Evolutionary conservation across 2,329 filamentous ascomycete species (phyloP).

Genomic region (Trichophyton mentagrophytes): DNA sequence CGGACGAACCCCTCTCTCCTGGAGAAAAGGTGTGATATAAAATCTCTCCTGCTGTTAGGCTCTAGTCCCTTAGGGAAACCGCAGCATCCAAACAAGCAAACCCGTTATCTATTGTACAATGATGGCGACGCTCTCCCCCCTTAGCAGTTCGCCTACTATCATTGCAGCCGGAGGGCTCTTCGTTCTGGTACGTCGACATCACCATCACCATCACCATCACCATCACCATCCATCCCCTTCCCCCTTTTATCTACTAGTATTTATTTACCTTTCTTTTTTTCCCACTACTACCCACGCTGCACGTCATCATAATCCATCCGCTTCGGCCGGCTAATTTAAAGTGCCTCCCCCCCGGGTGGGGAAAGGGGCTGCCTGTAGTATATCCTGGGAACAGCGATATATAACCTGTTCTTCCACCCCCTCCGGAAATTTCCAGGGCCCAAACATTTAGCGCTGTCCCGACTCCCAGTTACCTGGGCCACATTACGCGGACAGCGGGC

Average conservation of each 20-base stretch:
- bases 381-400: neutral
- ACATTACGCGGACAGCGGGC: slow-evolving; percentile 6
- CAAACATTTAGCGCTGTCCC: slow-evolving; percentile 11
- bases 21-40: no score
- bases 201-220: no score
- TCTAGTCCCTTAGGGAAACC: no score
- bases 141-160: neutral
- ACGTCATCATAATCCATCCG: neutral
- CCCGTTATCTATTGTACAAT: neutral
- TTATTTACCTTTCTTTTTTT: neutral
- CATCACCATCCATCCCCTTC: no score
- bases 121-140: neutral
- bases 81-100: no score
- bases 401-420: slow-evolving; percentile 18
- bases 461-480: slow-evolving; percentile 7
- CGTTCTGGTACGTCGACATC: neutral
- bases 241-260: no score
- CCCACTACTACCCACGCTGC: neutral
- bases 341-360: neutral
- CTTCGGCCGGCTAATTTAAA: neutral
- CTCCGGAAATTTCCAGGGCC: slow-evolving; percentile 18
- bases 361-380: neutral
- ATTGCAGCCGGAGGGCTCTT: neutral
- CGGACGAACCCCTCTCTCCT: no score
- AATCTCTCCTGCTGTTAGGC: no score